Evolutionary conservation across 2,329 filamentous ascomycete genomes (phyloP), one percentile per base, ranked within the genome.

Genomic region (Penicillium occitanis): DNA sequence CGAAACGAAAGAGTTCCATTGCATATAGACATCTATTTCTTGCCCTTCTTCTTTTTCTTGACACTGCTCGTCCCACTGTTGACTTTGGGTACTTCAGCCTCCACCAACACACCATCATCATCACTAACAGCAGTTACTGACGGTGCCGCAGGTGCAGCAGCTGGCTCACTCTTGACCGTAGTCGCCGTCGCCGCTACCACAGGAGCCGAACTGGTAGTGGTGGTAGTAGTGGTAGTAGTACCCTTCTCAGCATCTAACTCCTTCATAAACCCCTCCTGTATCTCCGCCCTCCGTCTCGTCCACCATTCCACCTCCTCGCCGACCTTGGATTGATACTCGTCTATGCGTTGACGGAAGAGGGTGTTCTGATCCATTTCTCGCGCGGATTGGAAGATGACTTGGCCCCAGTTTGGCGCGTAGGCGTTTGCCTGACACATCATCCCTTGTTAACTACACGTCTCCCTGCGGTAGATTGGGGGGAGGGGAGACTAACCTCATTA

Each of bases 321-420:
- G 1, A 88, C 83, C 73, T 91, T 90, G 33, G 83, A 81, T 72
- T 93, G 88, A 66, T 97, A 88, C 69, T 93, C 90, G 57, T 89
- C 86, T 22, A 97, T 84, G 60, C 89, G 87, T 70, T 89, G 84
- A 70, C 92, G 91, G 74, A 97, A 86, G 57, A 88, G 81, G 50
- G 87, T 86, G 81, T 97, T 97, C 75, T 92, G 90, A 67, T 91
- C 88, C 80, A 99, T 97, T 80, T 99, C 95, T 79, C 96, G 96
- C 64, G 95, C 95, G 55, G 91, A 93, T 79, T 99, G 95, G 86
- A 99, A 99, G 77, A 99, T 98, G 65, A 87, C 88, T 76, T 95
- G 90, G 68, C 95, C 95, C 95, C 95, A 99, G 78, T 90, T 90
- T 59, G 91, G 90, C 1, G 88, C 85, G 69, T 97, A 90, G 22